Base-by-base conservation (phyloP, 352 stramenopile genomes). In the Phytopythium aichiense region DNA sequence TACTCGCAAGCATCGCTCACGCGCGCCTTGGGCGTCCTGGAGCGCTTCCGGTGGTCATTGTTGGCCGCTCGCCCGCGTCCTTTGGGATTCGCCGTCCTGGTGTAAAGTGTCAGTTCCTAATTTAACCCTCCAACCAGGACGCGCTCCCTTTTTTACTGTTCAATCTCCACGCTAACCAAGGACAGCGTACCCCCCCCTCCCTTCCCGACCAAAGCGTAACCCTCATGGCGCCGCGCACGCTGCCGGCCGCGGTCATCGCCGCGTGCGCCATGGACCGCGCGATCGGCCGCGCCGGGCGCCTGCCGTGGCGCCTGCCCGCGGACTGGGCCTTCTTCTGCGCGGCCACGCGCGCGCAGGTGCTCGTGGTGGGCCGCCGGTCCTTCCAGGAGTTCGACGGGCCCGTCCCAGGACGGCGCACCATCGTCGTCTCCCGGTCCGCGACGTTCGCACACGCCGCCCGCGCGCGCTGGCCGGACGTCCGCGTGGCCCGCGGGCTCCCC, bases 281-380 rank as follows among this genome's bases (percentile, higher is more conserved):
- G 42, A 93, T 91, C 56, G 84, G 84, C 11, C 66, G 63, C 30
- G 56, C 66, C 22, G 84, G 81, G 6, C 67, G 56, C 22, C 63
- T 91, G 45, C 84, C 84, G 23, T 93, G 84, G 84, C 58, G 61
- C 18, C 52, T 93, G 20, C 78, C 84, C 15, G 69, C 67, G 2
- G 84, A 93, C 60, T 93, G 84, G 84, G 56, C 77, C 13, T 93
- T 85, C 66, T 92, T 92, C 67, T 72, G 66, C 49, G 81, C 77
- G 9, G 62, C 67, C 5, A 88, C 79, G 38, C 67, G 60, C 16
- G 58, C 64, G 15, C 79, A 91, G 51, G 79, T 88, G 68, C 69
- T 89, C 51, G 65, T 92, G 35, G 72, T 91, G 31, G 84, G 84
- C 18, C 77, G 81, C 25, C 64, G 66, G 46, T 92, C 79, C 18